These are phyloP conservation scores for Xylaria sp. DNA, from an alignment of 2,329 filamentous ascomycete species.

Conservation along the genomic window DNA sequence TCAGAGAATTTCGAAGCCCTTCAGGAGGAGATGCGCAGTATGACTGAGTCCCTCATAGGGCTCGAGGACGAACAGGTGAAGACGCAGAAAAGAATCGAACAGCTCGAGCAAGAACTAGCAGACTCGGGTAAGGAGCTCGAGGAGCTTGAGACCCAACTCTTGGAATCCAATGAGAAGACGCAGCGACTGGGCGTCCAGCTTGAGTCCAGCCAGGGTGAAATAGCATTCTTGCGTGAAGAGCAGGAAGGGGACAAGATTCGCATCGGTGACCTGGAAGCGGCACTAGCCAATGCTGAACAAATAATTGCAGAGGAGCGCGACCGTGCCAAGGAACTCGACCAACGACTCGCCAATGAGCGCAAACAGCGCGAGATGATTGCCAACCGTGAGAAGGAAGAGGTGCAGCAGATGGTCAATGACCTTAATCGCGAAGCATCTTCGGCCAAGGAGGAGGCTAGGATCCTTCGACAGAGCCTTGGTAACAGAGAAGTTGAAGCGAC, in stretches of 20 bases:
- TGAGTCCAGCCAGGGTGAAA: conserved; percentile 91
- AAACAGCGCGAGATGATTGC: conserved; percentile 88
- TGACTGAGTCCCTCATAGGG: conserved; percentile 86
- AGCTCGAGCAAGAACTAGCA: conserved; percentile 83
- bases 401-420: conserved; percentile 92
- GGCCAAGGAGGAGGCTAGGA: conserved; percentile 86
- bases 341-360: conserved; percentile 81
- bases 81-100: conserved; percentile 81
- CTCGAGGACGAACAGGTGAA: conserved; percentile 90
- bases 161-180: conserved; percentile 87
- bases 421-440: conserved; percentile 85
- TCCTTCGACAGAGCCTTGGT: conserved; percentile 83
- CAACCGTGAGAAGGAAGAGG: conserved; percentile 91
- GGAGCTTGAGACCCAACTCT: conserved; percentile 82
- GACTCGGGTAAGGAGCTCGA: conserved; percentile 90
- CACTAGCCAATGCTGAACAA: conserved; percentile 81
- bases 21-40: conserved; percentile 91
- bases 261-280: conserved; percentile 91
- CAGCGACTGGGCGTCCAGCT: conserved; percentile 89
- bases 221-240: conserved; percentile 94
- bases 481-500: conserved; percentile 88
- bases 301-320: conserved; percentile 87
- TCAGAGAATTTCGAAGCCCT: conserved; percentile 91
- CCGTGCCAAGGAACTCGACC: conserved; percentile 75
- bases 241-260: conserved; percentile 98